Base-by-base conservation (phyloP, 345 rosid genomes). In the Sisymbrium altissimum region DNA sequence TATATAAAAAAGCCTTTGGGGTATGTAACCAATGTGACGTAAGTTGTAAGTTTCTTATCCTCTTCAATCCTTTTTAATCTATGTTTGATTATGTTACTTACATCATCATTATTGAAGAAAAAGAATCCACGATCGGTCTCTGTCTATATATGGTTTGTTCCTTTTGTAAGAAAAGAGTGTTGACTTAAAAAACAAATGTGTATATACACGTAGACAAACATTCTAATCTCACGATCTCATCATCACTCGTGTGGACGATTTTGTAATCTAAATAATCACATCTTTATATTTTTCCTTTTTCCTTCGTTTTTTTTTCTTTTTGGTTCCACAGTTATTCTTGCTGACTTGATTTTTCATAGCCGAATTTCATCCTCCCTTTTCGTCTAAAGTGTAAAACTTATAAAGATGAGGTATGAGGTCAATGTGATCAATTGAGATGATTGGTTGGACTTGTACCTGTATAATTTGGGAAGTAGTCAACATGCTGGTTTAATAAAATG, bases 1-100 rank as follows among this genome's bases (percentile, higher is more conserved):
- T 54, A 33, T 27, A 33, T 13, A 10, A n/a, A 68, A 43, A 43
- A 33, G 13, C 56, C 65, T 25, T 35, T 17, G 50, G 55, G 67
- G 75, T 44, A 55, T 76, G 80, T 76, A 54, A 63, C 75, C 43
- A 54, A 33, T 75, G 65, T 76, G 69, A 76, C 65, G 25, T 44
- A 76, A 68, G 43, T 21, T 70, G 71, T 76, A 54, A 76, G 59
- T 43, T 69, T 54, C 18, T 15, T 60, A 6, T 32, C 41, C 64
- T 61, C 57, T 52, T 54, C 39, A 50, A 4, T 48, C 48, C 13
- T 35, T 40, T 33, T n/a, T 49, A 52, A 60, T 76, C 23, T 41
- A 52, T 61, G 58, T 52, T 19, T 66, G 27, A 18, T 48, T 46
- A 38, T 58, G 68, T 66, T 56, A 67, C 54, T 32, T 61, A 25